Conservation (phyloP, 306 rosid species). For the Comarum palustre region DNA sequence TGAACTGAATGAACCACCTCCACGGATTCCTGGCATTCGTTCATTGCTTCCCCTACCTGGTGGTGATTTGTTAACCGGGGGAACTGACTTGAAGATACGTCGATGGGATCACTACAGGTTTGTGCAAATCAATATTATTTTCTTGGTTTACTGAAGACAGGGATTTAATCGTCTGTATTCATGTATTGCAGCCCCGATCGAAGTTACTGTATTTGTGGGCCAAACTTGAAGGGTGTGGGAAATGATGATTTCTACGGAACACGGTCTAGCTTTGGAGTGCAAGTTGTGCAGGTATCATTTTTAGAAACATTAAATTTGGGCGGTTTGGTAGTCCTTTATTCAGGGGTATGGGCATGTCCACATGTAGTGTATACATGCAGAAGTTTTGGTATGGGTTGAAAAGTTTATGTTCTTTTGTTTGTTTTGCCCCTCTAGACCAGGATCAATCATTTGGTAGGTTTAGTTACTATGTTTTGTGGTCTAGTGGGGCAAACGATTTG, state of each 20-base stretch:
- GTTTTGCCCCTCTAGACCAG: background rate
- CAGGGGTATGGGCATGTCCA: background rate
- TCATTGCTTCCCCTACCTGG: constrained; percentile 94
- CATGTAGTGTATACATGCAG: background rate
- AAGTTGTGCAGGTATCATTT: constrained; percentile 83
- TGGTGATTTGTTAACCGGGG: constrained; percentile 89
- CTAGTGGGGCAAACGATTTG: background rate
- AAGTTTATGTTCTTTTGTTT: background rate
- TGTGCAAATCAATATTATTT: constrained; percentile 22
- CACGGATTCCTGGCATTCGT: constrained; percentile 84
- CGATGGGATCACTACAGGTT: constrained; percentile 93
- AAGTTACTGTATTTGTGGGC: constrained; percentile 90
- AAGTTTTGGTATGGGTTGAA: background rate
- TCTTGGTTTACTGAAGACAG: constrained; percentile 16
- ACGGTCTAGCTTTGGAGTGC: constrained; percentile 81
- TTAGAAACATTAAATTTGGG: constrained; percentile 10
- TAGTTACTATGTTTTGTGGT: background rate
- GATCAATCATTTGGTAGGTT: constrained; percentile 8
- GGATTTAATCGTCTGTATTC: constrained; percentile 20
- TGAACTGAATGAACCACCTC: constrained; percentile 82
- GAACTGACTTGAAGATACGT: constrained; percentile 93
- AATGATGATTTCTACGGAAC: constrained; percentile 70
- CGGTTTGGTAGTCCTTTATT: background rate
- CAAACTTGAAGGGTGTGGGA: constrained; percentile 72
- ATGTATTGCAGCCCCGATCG: constrained; percentile 69